These are phyloP conservation scores for Endogone sp. DNA, from an alignment of 192 early-diverging fungal genomes.

Conservation along the genomic window DNA sequence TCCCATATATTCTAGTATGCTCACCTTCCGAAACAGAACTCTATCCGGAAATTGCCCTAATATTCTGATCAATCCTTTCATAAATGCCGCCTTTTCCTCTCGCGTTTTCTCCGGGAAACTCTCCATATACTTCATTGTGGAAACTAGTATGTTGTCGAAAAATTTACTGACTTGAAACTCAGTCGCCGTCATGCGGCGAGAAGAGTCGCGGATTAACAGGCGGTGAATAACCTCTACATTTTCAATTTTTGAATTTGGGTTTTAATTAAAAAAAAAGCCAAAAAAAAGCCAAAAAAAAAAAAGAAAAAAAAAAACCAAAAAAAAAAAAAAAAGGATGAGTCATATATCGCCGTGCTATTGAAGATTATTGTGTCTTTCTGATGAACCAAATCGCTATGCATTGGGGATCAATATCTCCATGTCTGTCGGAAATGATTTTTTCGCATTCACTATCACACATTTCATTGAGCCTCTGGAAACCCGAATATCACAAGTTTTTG, in stretches of 20 bases:
- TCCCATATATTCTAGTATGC: too few relatives aligned
- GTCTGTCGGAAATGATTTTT: too few relatives aligned
- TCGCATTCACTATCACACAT: too few relatives aligned
- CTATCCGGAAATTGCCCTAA: conserved; percentile 70
- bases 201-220: conserved; percentile 51
- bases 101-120: conserved; percentile 71
- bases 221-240: conserved; percentile 38
- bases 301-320: too few relatives aligned
- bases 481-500: too few relatives aligned
- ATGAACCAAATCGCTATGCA: too few relatives aligned
- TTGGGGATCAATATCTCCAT: too few relatives aligned
- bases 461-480: too few relatives aligned
- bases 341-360: not conserved
- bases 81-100: conserved; percentile 75
- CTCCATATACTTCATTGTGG: conserved; percentile 77
- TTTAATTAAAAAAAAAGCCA: too few relatives aligned
- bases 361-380: too few relatives aligned
- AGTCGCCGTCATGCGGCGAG: conserved; percentile 49
- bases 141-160: conserved; percentile 78
- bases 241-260: too few relatives aligned
- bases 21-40: conserved; percentile 64
- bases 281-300: too few relatives aligned
- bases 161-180: conserved; percentile 66
- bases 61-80: conserved; percentile 69
- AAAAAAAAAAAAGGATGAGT: conserved; percentile 2